phyloP scores from a whole-genome alignment of 805 yeast species.

The Monosporozyma unispora region DNA sequence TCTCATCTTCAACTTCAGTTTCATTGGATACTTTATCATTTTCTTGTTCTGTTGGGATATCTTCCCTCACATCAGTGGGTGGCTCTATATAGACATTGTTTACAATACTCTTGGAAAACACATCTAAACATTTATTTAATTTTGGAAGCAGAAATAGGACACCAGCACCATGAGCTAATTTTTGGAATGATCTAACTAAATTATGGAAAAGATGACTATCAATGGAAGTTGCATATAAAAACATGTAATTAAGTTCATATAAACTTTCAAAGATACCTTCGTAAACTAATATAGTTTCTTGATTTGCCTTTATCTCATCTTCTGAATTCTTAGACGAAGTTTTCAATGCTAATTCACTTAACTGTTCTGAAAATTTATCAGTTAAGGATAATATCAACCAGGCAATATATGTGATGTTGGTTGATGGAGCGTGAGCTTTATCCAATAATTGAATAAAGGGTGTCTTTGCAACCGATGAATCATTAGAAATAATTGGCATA shows the following conservation, averaged over 20 bases:
- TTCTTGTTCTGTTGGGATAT: conserved; percentile 13
- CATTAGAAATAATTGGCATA: conserved; percentile 33
- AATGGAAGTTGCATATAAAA: conserved; percentile 50
- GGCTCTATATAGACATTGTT: conserved; percentile 23
- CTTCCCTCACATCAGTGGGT: conserved; percentile 31
- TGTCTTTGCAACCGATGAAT: conserved; percentile 40
- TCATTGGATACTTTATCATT: conserved; percentile 18
- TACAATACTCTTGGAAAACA: conserved; percentile 40
- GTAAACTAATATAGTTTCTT: conserved; percentile 17
- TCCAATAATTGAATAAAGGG: conserved; percentile 70
- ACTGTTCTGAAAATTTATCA: conserved; percentile 55
- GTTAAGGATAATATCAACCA: conserved; percentile 48
- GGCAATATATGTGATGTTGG: conserved; percentile 53
- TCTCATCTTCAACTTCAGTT: background rate
- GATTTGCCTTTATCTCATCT: conserved; percentile 6
- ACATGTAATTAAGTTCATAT: conserved; percentile 39
- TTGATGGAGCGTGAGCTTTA: conserved; percentile 64
- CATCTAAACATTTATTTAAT: conserved; percentile 47
- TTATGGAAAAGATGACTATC: conserved; percentile 64
- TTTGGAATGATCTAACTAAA: conserved; percentile 65
- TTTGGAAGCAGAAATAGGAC: conserved; percentile 47
- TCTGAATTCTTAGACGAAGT: conserved; percentile 36
- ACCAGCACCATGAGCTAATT: conserved; percentile 76
- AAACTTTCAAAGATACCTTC: conserved; percentile 33
- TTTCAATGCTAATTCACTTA: conserved; percentile 25